Percentiles rank a stretch among this genome's conserved stretches.
Evolutionary conservation across 169 alveolate genomes (phyloP).

Genomic region (Eimeria maxima): DNA sequence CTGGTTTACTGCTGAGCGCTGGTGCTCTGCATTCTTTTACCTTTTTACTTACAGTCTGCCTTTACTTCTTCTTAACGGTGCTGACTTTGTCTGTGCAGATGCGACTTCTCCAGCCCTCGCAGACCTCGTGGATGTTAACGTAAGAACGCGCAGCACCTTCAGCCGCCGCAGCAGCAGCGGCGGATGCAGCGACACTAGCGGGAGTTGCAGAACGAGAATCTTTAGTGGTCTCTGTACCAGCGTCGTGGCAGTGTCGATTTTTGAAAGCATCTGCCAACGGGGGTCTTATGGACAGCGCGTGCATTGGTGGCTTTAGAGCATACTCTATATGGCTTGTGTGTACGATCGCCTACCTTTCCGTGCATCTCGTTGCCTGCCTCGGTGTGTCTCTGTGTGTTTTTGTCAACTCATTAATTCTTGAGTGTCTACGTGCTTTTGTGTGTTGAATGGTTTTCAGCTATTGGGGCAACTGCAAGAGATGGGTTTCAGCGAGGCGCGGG

Average conservation of each 20-base stretch:
- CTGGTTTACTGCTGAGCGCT: not conserved
- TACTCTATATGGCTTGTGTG: no score
- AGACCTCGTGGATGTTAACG: constrained; percentile 2
- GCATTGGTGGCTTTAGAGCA: not conserved
- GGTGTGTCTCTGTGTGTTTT: not conserved
- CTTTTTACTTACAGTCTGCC: no score
- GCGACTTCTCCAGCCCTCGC: not conserved
- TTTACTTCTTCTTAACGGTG: not conserved
- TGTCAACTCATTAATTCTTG: not conserved
- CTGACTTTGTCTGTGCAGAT: not conserved
- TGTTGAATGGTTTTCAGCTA: constrained; percentile 37
- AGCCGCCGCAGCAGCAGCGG: constrained; percentile 1
- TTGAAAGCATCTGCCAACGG: not conserved
- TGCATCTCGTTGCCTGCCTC: not conserved
- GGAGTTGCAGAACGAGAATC: not conserved
- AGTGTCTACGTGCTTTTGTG: not conserved
- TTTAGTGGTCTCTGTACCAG: not conserved
- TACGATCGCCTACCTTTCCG: not conserved
- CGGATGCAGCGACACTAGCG: not conserved
- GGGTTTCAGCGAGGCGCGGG: constrained; percentile 84
- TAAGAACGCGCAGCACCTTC: not conserved
- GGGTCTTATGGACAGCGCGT: not conserved
- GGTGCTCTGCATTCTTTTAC: not conserved
- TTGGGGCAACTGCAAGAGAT: constrained; percentile 77
- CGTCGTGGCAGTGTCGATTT: not conserved